These are phyloP conservation scores for Apiospora saccharicola DNA, from an alignment of 2,329 filamentous ascomycete genomes.

Conservation along the genomic window DNA sequence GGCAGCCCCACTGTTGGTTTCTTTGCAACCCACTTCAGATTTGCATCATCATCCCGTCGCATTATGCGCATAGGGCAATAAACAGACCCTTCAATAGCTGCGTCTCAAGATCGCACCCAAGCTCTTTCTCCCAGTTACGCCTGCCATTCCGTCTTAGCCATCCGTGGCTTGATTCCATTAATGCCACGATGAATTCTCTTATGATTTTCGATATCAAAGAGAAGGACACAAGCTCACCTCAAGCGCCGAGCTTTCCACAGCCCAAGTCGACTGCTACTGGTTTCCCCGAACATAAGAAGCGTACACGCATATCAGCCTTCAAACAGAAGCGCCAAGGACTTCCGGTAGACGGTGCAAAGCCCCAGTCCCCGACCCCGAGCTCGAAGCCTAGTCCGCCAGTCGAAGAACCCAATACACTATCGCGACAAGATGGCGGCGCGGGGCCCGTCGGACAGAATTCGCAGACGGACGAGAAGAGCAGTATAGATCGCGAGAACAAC, in stretches of 20 bases:
- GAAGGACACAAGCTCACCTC: conserved; percentile 66
- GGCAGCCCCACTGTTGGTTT: neutral
- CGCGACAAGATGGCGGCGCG: conserved; percentile 22
- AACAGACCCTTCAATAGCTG: neutral
- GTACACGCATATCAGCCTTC: conserved; percentile 77
- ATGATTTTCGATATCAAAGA: conserved; percentile 82
- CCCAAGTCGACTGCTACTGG: conserved; percentile 68
- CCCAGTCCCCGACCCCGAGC: conserved; percentile 25
- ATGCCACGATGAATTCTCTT: conserved; percentile 30
- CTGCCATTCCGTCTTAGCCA: neutral
- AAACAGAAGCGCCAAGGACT: conserved; percentile 68
- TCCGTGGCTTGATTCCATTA: neutral
- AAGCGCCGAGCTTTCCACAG: conserved; percentile 69
- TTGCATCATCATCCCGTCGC: conserved; percentile 18
- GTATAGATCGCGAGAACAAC: conserved; percentile 85
- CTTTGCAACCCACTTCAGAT: conserved; percentile 11
- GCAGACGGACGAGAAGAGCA: conserved; percentile 66
- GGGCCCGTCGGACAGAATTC: conserved; percentile 32
- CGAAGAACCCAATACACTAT: neutral
- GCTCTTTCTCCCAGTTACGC: neutral
- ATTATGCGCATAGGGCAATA: neutral
- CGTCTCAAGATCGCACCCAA: neutral
- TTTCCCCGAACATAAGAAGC: conserved; percentile 89
- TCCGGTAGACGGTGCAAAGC: conserved; percentile 36
- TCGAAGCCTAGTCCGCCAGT: neutral